These are phyloP conservation scores for Melaleuca quinquenervia DNA, from an alignment of 345 rosid species.

Conservation along the genomic window DNA sequence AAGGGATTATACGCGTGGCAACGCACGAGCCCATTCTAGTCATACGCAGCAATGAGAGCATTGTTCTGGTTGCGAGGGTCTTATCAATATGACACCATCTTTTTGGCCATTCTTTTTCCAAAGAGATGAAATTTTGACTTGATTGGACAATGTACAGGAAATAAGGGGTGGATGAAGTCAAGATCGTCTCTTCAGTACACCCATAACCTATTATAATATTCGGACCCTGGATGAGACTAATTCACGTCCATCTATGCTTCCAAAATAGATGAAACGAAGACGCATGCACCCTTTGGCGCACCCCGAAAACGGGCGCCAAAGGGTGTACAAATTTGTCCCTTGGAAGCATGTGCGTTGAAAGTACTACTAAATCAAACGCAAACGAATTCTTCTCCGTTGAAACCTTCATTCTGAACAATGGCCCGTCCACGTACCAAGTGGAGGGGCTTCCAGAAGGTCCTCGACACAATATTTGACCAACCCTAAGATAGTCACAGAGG, in stretches of 20 bases:
- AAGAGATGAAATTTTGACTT: background rate
- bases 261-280: background rate
- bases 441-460: background rate
- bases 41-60: background rate
- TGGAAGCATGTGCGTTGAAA: background rate
- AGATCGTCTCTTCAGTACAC: background rate
- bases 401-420: background rate
- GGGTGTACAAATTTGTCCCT: background rate
- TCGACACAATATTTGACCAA: background rate
- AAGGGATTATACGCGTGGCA: background rate
- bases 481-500: background rate
- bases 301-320: background rate
- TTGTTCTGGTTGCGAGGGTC: background rate
- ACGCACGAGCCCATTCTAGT: background rate
- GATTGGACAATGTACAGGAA: background rate
- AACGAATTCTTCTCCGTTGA: background rate
- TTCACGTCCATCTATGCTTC: background rate
- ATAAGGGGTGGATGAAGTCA: background rate
- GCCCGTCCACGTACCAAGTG: background rate
- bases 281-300: background rate
- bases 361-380: background rate
- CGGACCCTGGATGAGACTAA: background rate
- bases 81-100: background rate
- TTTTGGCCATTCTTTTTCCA: background rate
- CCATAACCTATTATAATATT: background rate